Evolutionary conservation across 257 asterid species (phyloP).

Genomic region (Lycium ferocissimum): DNA sequence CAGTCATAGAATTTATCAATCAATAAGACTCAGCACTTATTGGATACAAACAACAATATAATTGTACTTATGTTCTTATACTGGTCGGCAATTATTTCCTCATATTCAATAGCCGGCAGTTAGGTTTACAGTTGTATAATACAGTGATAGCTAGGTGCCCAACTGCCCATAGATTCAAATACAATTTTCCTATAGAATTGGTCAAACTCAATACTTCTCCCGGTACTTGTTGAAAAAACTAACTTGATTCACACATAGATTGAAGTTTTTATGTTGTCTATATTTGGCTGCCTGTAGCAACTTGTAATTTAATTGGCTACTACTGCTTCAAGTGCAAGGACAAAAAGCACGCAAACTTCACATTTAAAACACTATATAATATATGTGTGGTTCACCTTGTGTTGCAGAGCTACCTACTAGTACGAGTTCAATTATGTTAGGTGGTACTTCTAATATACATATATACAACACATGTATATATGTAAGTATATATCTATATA

Average conservation of each 20-base stretch:
- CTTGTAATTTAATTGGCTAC: background rate
- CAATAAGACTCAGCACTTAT: conserved; percentile 1
- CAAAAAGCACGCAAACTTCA: background rate
- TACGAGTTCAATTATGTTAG: background rate
- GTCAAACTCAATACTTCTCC: background rate
- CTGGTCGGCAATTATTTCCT: background rate
- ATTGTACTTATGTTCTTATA: background rate
- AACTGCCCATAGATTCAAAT: no score
- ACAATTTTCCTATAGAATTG: background rate
- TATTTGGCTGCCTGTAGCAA: background rate
- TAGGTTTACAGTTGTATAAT: background rate
- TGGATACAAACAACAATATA: background rate
- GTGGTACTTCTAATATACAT: no score
- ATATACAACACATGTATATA: no score
- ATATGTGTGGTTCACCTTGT: background rate
- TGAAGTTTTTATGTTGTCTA: background rate
- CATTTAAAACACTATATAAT: background rate
- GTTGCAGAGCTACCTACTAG: background rate
- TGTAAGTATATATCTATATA: no score
- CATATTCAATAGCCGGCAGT: background rate
- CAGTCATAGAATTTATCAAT: background rate
- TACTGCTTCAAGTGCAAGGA: background rate
- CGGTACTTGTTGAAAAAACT: background rate
- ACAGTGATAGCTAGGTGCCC: no score
- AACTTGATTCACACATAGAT: background rate